Base-by-base conservation (phyloP, 805 yeast genomes). In the Candida awuae region DNA sequence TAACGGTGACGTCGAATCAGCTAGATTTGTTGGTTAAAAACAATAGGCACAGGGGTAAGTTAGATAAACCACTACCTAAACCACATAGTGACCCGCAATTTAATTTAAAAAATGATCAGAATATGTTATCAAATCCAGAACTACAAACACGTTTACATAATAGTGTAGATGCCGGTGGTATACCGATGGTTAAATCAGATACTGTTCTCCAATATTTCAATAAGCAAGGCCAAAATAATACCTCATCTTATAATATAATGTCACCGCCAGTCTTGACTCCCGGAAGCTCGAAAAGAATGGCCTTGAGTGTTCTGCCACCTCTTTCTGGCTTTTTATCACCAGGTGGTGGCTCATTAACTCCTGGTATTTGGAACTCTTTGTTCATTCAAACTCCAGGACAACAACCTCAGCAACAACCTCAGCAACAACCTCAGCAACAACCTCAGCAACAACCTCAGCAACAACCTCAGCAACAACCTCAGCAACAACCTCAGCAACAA, bases 201-300 rank as follows among this genome's bases (percentile, higher is more conserved):
- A 9, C 32, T 6, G 4, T 17, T 12, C 13, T 16, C 17, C 32
- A 13, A 29, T 15, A 13, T 4, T 12, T 15, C 15, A 10, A 6
- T 29, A 15, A n/a, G 15, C 32, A 29, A 4, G 32, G 18, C 6
- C 18, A 15, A n/a, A 15, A 30, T n/a, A n/a, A n/a, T 6, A 13
- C 12, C 21, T 17, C 27, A 5, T 12, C 10, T 9, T 25, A 25
- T 9, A 25, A 10, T 25, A 12, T 35, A 10, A 20, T 48, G 35
- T 66, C 74, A 1, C 76, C 77, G 3, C 67, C 77, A 1, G 50
- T 71, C 6, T 58, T 70, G 32, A 72, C 79, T 0, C 79, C 80
- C 0, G 78, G 77, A 1, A 79, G 78, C 4, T 44, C 58, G 2
- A 59, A 76, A 32, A 59, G 73, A 29, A 36, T 44, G 2, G 43